Evolutionary conservation across 331 rosid species (phyloP).

Genomic region (Acacia concinna): DNA sequence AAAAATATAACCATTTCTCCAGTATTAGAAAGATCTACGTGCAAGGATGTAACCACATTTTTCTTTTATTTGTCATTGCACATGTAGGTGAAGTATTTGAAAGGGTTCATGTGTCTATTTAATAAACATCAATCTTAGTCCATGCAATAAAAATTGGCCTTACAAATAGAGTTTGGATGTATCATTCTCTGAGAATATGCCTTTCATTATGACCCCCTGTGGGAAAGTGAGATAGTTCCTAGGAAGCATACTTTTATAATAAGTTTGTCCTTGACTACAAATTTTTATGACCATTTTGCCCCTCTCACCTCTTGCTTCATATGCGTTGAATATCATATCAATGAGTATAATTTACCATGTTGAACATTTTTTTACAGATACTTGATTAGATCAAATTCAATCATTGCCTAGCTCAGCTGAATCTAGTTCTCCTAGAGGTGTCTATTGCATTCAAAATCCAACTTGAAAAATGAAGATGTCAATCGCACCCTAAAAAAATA

Average conservation of each 20-base stretch:
- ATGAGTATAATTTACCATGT: too few relatives aligned
- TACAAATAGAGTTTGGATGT: not conserved
- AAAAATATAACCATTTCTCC: too few relatives aligned
- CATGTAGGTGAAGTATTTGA: not conserved
- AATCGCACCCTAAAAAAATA: too few relatives aligned
- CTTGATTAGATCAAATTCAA: too few relatives aligned
- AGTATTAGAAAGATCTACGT: too few relatives aligned
- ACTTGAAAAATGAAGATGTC: too few relatives aligned
- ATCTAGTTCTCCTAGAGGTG: too few relatives aligned
- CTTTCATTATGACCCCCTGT: not conserved
- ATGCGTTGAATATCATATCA: too few relatives aligned
- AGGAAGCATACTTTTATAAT: not conserved
- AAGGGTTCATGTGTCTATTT: not conserved
- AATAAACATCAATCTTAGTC: not conserved
- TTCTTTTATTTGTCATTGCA: not conserved
- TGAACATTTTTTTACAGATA: too few relatives aligned
- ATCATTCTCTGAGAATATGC: not conserved
- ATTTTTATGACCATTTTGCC: not conserved
- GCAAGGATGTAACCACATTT: not conserved
- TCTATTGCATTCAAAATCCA: too few relatives aligned
- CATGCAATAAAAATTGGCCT: not conserved
- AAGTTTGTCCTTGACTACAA: too few relatives aligned
- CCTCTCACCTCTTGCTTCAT: not conserved
- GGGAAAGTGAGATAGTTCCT: not conserved
- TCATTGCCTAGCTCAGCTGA: rapidly evolving